Base-by-base conservation (phyloP, 139 green algal species). In the Zygnema cylindricum region DNA sequence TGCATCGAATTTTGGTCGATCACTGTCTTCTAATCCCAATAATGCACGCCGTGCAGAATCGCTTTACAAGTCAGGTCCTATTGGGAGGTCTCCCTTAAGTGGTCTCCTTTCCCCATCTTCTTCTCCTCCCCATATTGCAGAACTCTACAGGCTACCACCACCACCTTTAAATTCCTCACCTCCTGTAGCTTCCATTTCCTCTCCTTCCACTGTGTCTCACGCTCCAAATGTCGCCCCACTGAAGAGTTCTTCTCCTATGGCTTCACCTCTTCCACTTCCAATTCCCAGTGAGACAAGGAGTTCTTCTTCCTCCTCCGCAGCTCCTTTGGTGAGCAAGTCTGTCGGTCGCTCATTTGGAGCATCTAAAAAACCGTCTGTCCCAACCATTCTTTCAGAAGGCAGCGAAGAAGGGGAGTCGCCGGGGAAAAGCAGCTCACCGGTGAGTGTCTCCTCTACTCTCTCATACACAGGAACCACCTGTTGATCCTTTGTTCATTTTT, bases 21-120 rank as follows among this genome's bases (percentile, higher is more conserved):
- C 30, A 30, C 57, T 73, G 57, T 73, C 57, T 25, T 30, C 57
- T 35, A 30, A 25, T 35, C 3, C 71, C 36, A 43, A 41, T 16
- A 7, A 7, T 63, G 49, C 49, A 25, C 49, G 49, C 16, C 49
- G 49, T 63, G 49, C 49, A 33, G 78, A 76, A 63, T 22, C 39
- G 35, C 38, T 86, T 38, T 63, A 86, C 38, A 86, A 86, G 78
- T 86, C 78, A 16, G 78, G 78, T 38, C 78, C 78, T 41, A 86
- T 86, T 22, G 71, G 7, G 16, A 41, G 71, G 36, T 79, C 71
- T 41, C 71, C 71, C 7, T 16, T 79, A 40, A 16, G 71, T 16
- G 16, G 38, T 16, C 3, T 43, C 71, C 7, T 16, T 25, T 77
- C 43, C 23, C 43, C 76, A 7, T 55, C 76, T 11, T 55, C 49